Conservation (phyloP, 345 rosid species). For the Bretschneidera sinensis region DNA sequence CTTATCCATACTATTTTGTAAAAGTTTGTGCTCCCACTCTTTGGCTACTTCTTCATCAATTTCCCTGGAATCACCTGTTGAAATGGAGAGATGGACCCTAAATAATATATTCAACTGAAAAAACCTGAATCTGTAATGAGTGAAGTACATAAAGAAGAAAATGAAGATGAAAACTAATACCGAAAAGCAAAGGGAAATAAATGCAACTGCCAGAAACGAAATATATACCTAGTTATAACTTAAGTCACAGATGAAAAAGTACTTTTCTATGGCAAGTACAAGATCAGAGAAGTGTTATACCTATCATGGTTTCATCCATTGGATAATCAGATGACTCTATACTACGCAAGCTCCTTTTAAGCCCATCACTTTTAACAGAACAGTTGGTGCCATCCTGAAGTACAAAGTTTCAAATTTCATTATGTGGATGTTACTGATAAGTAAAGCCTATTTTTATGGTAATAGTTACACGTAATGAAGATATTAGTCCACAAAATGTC, state of each 20-base stretch:
- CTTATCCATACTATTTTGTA: conserved; percentile 89
- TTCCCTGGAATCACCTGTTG: conserved; percentile 65
- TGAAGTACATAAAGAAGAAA: background rate
- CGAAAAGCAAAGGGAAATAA: no score
- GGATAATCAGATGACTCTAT: conserved; percentile 77
- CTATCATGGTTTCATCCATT: conserved; percentile 66
- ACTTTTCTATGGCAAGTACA: background rate
- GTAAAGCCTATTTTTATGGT: background rate
- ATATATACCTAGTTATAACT: background rate
- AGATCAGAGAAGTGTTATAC: conserved; percentile 29
- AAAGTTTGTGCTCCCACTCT: conserved; percentile 96
- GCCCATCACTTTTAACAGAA: conserved; percentile 71
- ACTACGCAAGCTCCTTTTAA: conserved; percentile 78
- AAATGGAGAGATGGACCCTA: conserved; percentile 15
- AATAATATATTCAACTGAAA: conserved; percentile 1
- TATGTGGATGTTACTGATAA: background rate
- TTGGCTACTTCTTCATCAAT: conserved; percentile 84
- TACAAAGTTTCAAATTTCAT: conserved; percentile 11
- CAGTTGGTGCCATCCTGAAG: conserved; percentile 68
- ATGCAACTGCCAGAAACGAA: background rate
- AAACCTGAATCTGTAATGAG: conserved; percentile 2
- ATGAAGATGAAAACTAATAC: background rate
- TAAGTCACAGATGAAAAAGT: background rate
- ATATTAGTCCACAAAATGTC: no score
- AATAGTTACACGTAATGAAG: background rate